Percentiles rank a stretch among this genome's conserved stretches.
Conservation (phyloP, 1,284 basidiomycete genomes). For the Crepidotus sp. region DNA sequence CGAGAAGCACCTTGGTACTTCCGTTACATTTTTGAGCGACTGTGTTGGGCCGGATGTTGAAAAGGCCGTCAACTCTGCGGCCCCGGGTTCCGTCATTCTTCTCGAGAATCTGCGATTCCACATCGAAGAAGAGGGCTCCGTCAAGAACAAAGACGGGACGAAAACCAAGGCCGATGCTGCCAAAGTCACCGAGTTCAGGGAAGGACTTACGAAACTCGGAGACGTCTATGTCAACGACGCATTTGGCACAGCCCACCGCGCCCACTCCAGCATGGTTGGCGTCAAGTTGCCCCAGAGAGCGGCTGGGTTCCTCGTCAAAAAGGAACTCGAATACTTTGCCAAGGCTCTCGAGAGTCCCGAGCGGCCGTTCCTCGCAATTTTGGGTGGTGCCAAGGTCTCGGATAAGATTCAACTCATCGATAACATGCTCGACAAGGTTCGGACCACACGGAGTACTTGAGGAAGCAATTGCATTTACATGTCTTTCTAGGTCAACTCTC, state of each 20-base stretch:
- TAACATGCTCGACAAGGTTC: slow-evolving; percentile 97
- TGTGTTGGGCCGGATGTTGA: slow-evolving; percentile 85
- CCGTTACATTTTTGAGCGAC: slow-evolving; percentile 80
- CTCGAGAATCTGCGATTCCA: slow-evolving; percentile 99
- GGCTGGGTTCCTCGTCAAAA: slow-evolving; percentile 95
- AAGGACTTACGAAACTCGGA: slow-evolving; percentile 83
- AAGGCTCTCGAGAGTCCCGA: slow-evolving; percentile 95
- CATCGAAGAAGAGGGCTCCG: slow-evolving; percentile 94
- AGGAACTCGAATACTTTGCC: slow-evolving; percentile 98
- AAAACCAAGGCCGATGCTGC: slow-evolving; percentile 89
- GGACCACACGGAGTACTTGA: background rate
- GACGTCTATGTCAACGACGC: slow-evolving; percentile 99
- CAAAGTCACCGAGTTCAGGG: slow-evolving; percentile 79
- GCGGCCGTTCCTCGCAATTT: slow-evolving; percentile 94
- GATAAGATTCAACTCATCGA: slow-evolving; percentile 99
- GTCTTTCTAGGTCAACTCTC: slow-evolving; percentile 70
- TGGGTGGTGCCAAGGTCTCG: slow-evolving; percentile 97
- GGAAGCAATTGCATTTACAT: background rate
- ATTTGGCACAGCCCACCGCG: slow-evolving; percentile 97
- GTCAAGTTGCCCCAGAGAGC: slow-evolving; percentile 90
- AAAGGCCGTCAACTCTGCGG: slow-evolving; percentile 63
- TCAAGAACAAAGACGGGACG: slow-evolving; percentile 86
- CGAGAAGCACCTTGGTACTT: slow-evolving; percentile 57
- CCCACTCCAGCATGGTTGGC: slow-evolving; percentile 98
- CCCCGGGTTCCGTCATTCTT: slow-evolving; percentile 78